Evolutionary conservation across 225 moss, liverwort and hornwort genomes (phyloP), one percentile per base, ranked within the genome.

Genomic region (Lunularia cruciata): DNA sequence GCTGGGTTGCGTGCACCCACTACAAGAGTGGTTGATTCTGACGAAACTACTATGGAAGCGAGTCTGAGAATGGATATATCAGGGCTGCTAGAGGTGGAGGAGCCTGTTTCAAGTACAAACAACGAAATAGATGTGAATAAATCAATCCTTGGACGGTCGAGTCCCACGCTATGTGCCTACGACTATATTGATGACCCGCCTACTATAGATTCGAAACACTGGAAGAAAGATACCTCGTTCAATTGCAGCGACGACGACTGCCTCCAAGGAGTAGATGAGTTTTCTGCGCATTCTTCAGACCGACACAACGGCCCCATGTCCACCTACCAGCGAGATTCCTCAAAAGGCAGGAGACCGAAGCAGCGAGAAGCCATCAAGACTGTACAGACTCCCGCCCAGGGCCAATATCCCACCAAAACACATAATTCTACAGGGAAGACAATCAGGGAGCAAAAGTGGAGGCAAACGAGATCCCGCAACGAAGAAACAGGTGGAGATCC

Each of bases 361-460:
- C 47, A 47, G 47, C 32, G 2, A 4, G 34, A 25, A 18, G 15
- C 47, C 19, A 7, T n/a, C 33, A 1, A 19, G 47, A 10, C 11
- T 51, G 31, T 32, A 48, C 20, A 11, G 1, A n/a, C n/a, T n/a
- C n/a, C n/a, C n/a, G n/a, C n/a, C n/a, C n/a, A n/a, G n/a, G n/a
- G n/a, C n/a, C 32, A 34, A 4, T 49, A 48, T 52, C 34, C 10
- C 23, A 51, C 35, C 10, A 8, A 6, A 34, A 36, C 49, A 30
- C 45, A 47, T 4, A 67, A 42, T 1, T 42, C 16, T 10, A 51
- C 22, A 18, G 39, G 31, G 2, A 67, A 46, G 4, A 77, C 22
- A 27, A 23, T 43, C 37, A 77, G 71, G 59, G 70, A 63, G 48
- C 77, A 54, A 26, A 28, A 62, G 10, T 82, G 81, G 81, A 71